Percentiles rank a stretch among this genome's conserved stretches.
Conservation (phyloP, 495 filamentous ascomycete species). For the Penicillium pancosmium region DNA sequence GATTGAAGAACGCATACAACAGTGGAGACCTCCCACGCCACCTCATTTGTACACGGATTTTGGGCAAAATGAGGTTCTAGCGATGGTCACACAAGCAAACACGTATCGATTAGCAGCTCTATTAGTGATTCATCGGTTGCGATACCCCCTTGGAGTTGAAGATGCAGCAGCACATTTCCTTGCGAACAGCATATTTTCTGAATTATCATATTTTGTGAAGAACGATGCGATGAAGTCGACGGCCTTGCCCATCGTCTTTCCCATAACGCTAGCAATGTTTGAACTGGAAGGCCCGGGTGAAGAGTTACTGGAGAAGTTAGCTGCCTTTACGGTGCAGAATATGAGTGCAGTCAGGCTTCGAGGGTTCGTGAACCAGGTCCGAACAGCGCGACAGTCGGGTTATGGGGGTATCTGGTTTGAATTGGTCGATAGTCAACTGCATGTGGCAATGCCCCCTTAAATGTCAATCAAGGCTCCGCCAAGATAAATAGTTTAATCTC, state of each 20-base stretch:
- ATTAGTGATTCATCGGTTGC: slow-evolving; percentile 36
- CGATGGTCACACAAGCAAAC: slow-evolving; percentile 36
- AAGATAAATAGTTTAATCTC: not conserved
- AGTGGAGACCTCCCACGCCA: slow-evolving; percentile 28
- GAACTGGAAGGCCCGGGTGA: slow-evolving; percentile 30
- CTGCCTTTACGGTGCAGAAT: slow-evolving; percentile 26
- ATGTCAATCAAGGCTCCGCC: not conserved
- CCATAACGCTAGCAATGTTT: slow-evolving; percentile 32
- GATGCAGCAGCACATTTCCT: slow-evolving; percentile 21
- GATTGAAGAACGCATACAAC: slow-evolving; percentile 25
- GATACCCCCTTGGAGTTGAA: slow-evolving; percentile 32
- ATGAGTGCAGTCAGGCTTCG: slow-evolving; percentile 26
- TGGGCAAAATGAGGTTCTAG: slow-evolving; percentile 27
- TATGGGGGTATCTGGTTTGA: slow-evolving; percentile 34
- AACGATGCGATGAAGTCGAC: slow-evolving; percentile 17
- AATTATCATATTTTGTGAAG: slow-evolving; percentile 26
- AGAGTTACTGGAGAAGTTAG: slow-evolving; percentile 24
- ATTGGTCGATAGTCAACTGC: slow-evolving; percentile 30
- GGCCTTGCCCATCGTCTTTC: slow-evolving; percentile 30
- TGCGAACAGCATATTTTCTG: slow-evolving; percentile 31
- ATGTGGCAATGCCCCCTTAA: slow-evolving; percentile 31
- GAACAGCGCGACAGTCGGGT: slow-evolving; percentile 21
- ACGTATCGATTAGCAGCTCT: slow-evolving; percentile 36
- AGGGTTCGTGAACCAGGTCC: slow-evolving; percentile 28
- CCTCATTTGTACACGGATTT: slow-evolving; percentile 20